These are phyloP conservation scores for Hyaloscypha bicolor DNA, from an alignment of 495 filamentous ascomycete genomes.

Conservation along the genomic window DNA sequence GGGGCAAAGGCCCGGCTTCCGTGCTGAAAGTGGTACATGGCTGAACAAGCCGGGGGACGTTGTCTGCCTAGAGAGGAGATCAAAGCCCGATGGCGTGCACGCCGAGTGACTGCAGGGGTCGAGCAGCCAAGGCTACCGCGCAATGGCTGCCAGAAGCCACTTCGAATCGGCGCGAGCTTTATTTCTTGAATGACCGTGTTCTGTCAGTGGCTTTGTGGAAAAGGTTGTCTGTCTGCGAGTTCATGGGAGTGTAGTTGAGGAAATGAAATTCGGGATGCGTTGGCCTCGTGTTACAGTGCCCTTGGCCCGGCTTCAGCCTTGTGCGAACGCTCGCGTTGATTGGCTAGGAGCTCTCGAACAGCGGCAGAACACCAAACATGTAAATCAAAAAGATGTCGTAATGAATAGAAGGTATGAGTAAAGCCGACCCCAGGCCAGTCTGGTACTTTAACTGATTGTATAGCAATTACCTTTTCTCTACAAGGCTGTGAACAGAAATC, in stretches of 20 bases:
- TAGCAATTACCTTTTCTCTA: no score
- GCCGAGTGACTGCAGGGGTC: conserved; percentile 7
- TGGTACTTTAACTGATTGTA: no score
- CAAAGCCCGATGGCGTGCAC: background rate
- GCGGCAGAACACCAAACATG: no score
- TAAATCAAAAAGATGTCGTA: no score
- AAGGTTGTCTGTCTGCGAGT: no score
- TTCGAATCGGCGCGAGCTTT: background rate
- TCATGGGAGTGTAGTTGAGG: background rate
- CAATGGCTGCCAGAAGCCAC: background rate
- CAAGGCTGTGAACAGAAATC: no score
- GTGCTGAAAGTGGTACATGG: background rate
- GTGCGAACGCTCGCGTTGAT: no score
- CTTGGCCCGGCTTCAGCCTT: no score
- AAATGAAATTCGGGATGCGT: background rate
- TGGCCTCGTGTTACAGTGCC: no score
- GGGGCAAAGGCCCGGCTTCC: background rate
- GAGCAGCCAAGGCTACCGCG: conserved; percentile 1
- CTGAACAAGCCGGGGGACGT: background rate
- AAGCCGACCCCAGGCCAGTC: no score
- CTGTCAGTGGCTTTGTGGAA: background rate
- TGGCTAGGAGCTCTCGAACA: no score
- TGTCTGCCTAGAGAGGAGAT: conserved; percentile 1
- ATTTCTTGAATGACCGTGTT: background rate
- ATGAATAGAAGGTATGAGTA: no score